phyloP scores from a whole-genome alignment of 768 basidiomycete species.

The Phallus indusiatus region DNA sequence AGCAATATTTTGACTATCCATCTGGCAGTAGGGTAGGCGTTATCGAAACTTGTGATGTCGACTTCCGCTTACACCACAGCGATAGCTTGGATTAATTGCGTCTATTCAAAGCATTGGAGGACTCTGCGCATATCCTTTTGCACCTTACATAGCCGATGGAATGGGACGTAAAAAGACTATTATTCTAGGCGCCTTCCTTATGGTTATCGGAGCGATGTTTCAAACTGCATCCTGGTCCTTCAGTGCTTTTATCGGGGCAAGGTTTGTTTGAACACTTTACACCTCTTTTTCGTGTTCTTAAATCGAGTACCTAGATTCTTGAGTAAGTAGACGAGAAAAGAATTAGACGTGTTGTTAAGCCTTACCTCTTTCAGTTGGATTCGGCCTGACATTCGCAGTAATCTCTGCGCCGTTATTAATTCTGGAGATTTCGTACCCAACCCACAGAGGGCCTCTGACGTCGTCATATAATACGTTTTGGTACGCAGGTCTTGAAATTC shows the following conservation, averaged over 20 bases:
- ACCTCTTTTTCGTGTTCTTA: constrained; percentile 4
- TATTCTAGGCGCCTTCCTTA: constrained; percentile 45
- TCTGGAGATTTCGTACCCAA: constrained; percentile 59
- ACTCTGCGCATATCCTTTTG: constrained; percentile 29
- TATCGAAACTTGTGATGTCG: background rate
- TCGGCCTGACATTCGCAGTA: constrained; percentile 52
- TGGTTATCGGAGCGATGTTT: constrained; percentile 53
- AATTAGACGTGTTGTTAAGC: background rate
- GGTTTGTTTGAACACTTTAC: constrained; percentile 23
- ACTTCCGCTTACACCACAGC: background rate
- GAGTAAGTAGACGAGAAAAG: background rate
- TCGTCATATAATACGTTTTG: constrained; percentile 57
- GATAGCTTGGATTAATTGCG: background rate
- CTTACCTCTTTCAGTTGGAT: constrained; percentile 27
- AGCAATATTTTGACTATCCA: constrained; percentile 49
- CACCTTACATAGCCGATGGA: constrained; percentile 42
- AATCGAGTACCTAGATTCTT: constrained; percentile 14
- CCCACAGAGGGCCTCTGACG: constrained; percentile 56
- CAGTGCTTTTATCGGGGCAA: constrained; percentile 49
- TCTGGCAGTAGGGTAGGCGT: constrained; percentile 20
- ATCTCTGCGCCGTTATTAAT: constrained; percentile 59
- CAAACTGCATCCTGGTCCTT: constrained; percentile 44
- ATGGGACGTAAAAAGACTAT: constrained; percentile 53
- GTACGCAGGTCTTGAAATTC: constrained; percentile 21
- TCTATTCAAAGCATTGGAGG: constrained; percentile 29